Evolutionary conservation across 78 protist species (phyloP).

Genomic region (Blattamonas nauphoetae): DNA sequence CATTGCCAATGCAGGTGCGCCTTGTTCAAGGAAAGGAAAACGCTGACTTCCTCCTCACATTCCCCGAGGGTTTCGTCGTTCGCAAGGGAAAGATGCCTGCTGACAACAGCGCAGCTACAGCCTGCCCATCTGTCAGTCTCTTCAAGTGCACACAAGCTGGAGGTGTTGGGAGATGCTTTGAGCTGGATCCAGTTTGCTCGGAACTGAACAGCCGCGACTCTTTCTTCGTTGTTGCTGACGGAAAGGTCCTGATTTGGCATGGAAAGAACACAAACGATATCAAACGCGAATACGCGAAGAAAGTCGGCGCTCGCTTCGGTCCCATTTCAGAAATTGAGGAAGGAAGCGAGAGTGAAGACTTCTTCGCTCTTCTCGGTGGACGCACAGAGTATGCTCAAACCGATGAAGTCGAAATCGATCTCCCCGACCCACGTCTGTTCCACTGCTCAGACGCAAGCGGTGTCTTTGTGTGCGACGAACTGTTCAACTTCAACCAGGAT

Average conservation of each 20-base stretch:
- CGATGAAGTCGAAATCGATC: background rate
- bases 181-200: background rate
- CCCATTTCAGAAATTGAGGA: background rate
- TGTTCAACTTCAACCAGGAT: constrained; percentile 30
- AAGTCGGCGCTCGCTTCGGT: background rate
- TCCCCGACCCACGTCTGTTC: constrained; percentile 46
- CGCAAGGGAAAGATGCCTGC: background rate
- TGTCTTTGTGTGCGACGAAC: background rate
- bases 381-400: constrained; percentile 11
- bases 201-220: constrained; percentile 42
- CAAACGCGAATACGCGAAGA: constrained; percentile 8
- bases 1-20: background rate
- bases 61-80: background rate
- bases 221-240: constrained; percentile 23
- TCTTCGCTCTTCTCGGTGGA: constrained; percentile 46
- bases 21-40: background rate
- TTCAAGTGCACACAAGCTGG: too few relatives aligned
- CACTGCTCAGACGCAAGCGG: constrained; percentile 38
- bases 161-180: too few relatives aligned
- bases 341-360: constrained; percentile 41
- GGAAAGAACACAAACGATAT: constrained; percentile 22
- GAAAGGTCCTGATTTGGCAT: constrained; percentile 24
- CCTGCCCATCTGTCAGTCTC: background rate
- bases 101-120: background rate
- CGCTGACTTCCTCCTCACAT: background rate